Evolutionary conservation across 1,284 basidiomycete species (phyloP).

Genomic region (Trametes versicolor): DNA sequence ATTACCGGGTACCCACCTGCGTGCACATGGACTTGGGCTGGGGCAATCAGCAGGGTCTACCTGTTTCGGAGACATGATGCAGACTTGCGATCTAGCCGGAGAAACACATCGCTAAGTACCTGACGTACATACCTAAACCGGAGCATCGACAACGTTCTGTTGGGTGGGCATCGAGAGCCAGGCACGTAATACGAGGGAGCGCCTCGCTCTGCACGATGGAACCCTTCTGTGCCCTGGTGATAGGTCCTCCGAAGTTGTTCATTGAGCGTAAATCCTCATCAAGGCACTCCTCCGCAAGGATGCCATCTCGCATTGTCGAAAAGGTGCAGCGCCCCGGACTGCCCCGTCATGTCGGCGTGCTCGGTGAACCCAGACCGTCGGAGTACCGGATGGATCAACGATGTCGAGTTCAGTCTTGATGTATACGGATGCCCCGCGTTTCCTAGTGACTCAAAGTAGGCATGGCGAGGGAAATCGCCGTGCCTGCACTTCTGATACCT

Average conservation of each 20-base stretch:
- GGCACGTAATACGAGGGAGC: too few species aligned
- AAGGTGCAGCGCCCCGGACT: neutral
- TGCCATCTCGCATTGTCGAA: neutral
- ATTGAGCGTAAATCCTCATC: neutral
- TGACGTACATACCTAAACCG: neutral
- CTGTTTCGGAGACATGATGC: neutral
- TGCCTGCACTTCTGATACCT: neutral
- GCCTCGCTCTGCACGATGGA: neutral
- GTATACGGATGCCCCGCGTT: neutral
- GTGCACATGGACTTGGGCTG: neutral
- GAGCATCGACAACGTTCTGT: neutral
- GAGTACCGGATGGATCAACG: neutral
- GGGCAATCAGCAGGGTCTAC: conserved; percentile 1
- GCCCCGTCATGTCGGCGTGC: neutral
- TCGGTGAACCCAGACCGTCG: neutral
- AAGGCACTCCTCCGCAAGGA: neutral
- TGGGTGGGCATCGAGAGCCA: neutral
- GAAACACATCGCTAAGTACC: neutral
- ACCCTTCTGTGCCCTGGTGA: neutral
- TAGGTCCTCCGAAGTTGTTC: neutral
- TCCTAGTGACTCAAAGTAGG: neutral
- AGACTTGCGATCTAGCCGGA: neutral
- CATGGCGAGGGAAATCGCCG: neutral
- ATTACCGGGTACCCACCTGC: conserved; percentile 1
- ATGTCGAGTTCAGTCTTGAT: neutral